Evolutionary conservation across 1,139 yeast species (phyloP), one percentile per base, ranked within the genome.

Genomic region (Casaregolazyma lundiana): DNA sequence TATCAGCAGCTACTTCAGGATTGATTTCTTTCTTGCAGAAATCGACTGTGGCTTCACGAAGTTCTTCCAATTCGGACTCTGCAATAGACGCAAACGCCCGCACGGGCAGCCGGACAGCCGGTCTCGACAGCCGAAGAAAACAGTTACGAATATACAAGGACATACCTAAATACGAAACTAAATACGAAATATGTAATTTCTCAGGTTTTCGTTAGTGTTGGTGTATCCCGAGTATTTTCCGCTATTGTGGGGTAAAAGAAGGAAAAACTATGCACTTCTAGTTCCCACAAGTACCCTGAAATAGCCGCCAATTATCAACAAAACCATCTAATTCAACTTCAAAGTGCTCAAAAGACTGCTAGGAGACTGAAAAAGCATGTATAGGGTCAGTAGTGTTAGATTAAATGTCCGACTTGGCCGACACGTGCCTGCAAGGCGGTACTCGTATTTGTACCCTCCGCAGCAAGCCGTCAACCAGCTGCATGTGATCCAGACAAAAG

Each of bases 21-120:
- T 65, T 52, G 40, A 63, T 59, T 40, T 62, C 67, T 15, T 56
- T 51, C 21, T 53, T 56, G 51, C 67, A 63, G 46, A 63, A 63
- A 9, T 59, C 66, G 20, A 53, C 53, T 11, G 67, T 60, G 15
- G 66, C 67, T 37, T 53, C 54, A 29, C 67, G 54, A 15, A 63
- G 57, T 47, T 63, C 67, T 29, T 61, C 64, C 16, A 63, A 55
- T 22, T 43, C 46, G 15, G 37, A 46, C 26, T 38, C 40, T 9
- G 44, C 24, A 41, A 32, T 38, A 6, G 41, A 24, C 13, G 34
- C 43, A 21, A 30, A 40, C 5, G n/a, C n/a, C n/a, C n/a, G 34
- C 6, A 9, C 42, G 42, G 24, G 17, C 16, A n/a, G n/a, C 19
- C 26, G 36, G 6, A 15, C 26, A 2, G 17, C 19, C 15, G 42